Conservation (phyloP, 1,284 basidiomycete species). For the Anthracocystis setariae region DNA sequence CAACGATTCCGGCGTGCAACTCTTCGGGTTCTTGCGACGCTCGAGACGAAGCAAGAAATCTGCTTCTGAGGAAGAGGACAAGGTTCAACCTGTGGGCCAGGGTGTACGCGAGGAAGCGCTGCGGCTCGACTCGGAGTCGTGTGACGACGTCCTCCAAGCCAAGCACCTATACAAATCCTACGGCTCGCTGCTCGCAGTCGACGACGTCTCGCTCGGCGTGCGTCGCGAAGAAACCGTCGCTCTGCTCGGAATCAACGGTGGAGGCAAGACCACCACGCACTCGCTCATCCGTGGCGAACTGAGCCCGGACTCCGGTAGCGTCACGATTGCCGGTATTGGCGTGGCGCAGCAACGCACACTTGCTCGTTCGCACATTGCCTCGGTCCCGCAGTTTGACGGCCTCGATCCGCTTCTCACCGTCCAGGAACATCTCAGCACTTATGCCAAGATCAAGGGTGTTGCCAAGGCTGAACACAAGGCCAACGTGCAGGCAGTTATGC, state of each 20-base stretch:
- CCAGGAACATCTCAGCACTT: slow-evolving; percentile 75
- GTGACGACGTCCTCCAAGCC: slow-evolving; percentile 74
- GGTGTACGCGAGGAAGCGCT: slow-evolving; percentile 74
- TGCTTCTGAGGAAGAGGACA: slow-evolving; percentile 20
- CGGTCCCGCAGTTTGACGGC: slow-evolving; percentile 78
- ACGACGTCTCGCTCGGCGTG: slow-evolving; percentile 79
- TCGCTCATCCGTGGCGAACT: slow-evolving; percentile 41
- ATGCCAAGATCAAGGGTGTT: slow-evolving; percentile 73
- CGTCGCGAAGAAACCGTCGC: slow-evolving; percentile 76
- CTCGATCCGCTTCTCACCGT: slow-evolving; percentile 81
- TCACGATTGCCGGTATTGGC: slow-evolving; percentile 32
- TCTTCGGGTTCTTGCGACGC: slow-evolving; percentile 13
- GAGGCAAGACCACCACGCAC: slow-evolving; percentile 75
- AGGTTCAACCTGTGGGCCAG: slow-evolving; percentile 23
- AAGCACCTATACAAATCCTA: slow-evolving; percentile 77
- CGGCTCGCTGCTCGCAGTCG: slow-evolving; percentile 74
- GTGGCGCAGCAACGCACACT: slow-evolving; percentile 30
- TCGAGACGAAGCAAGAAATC: not conserved
- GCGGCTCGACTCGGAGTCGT: slow-evolving; percentile 70
- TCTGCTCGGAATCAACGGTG: slow-evolving; percentile 81
- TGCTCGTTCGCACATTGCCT: slow-evolving; percentile 38
- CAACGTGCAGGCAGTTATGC: slow-evolving; percentile 75
- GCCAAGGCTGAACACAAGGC: slow-evolving; percentile 71
- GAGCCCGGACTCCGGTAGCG: slow-evolving; percentile 24
- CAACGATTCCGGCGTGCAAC: slow-evolving; percentile 72